phyloP scores from a whole-genome alignment of 2,329 filamentous ascomycete species.

The Xylaria hypoxylon region DNA sequence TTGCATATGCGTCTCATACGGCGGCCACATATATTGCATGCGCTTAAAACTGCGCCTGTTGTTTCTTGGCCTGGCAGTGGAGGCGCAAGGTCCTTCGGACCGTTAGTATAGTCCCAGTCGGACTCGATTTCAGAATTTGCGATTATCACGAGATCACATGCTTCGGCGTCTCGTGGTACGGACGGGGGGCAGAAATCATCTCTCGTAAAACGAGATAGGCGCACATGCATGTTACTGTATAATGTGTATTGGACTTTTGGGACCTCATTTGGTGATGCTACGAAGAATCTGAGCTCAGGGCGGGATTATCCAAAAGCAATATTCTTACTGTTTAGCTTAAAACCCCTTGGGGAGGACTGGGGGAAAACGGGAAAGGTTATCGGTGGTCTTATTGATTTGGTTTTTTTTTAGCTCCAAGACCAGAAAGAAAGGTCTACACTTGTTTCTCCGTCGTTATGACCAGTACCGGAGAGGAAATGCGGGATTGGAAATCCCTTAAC shows the following conservation, averaged over 20 bases:
- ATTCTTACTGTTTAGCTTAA: slow-evolving; percentile 28
- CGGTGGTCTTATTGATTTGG: slow-evolving; percentile 22
- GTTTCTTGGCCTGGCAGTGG: background rate
- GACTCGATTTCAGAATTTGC: slow-evolving; percentile 9
- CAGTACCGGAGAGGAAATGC: slow-evolving; percentile 12
- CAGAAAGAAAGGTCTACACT: slow-evolving; percentile 21
- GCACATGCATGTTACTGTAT: slow-evolving; percentile 36
- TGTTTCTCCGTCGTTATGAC: slow-evolving; percentile 11
- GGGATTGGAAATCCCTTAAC: slow-evolving; percentile 25
- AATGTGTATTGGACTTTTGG: slow-evolving; percentile 40
- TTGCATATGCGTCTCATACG: slow-evolving; percentile 15
- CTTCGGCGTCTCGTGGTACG: slow-evolving; percentile 9
- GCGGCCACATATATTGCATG: background rate
- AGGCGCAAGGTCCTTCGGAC: background rate
- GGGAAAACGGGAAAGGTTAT: slow-evolving; percentile 22
- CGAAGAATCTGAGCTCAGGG: slow-evolving; percentile 18
- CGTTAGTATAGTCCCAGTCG: background rate
- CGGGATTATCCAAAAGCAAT: slow-evolving; percentile 32
- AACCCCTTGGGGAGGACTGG: slow-evolving; percentile 2
- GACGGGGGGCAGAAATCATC: background rate
- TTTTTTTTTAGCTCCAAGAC: slow-evolving; percentile 11
- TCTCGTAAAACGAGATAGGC: slow-evolving; percentile 12
- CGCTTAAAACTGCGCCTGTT: background rate
- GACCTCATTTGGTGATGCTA: slow-evolving; percentile 23
- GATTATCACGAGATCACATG: slow-evolving; percentile 23